Conservation (phyloP, 768 basidiomycete species). For the Chalciporus piperatus region DNA sequence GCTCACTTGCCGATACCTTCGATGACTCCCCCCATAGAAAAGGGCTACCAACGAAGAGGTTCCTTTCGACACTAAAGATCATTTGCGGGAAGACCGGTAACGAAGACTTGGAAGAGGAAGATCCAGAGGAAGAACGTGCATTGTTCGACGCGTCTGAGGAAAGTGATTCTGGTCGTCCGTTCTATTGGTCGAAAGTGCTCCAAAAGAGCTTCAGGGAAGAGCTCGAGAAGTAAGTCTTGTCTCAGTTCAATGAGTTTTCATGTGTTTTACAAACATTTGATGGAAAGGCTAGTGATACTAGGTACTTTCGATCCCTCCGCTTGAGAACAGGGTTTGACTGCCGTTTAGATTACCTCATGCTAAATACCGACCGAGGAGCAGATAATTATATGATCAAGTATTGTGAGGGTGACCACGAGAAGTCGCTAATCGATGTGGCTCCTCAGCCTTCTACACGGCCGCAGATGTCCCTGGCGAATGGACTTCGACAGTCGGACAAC, state of each 20-base stretch:
- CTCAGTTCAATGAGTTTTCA: neutral
- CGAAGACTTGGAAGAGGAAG: conserved; percentile 68
- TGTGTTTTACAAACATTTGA: conserved; percentile 9
- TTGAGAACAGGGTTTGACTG: conserved; percentile 3
- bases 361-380: conserved; percentile 83
- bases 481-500: conserved; percentile 51
- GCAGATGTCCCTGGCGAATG: conserved; percentile 73
- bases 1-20: conserved; percentile 80
- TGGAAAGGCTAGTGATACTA: conserved; percentile 72
- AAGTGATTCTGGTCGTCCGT: conserved; percentile 53
- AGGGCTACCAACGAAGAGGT: conserved; percentile 63
- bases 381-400: conserved; percentile 95
- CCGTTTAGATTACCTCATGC: conserved; percentile 77
- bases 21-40: conserved; percentile 80
- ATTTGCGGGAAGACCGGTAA: conserved; percentile 85
- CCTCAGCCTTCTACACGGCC: conserved; percentile 65
- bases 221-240: conserved; percentile 68
- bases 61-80: conserved; percentile 66
- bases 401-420: conserved; percentile 79
- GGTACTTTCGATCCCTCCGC: conserved; percentile 38
- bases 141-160: conserved; percentile 67
- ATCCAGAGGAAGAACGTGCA: conserved; percentile 71
- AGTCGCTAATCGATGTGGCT: conserved; percentile 73
- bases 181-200: conserved; percentile 78
- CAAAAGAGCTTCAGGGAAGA: conserved; percentile 86